phyloP scores from a whole-genome alignment of 768 basidiomycete genomes.

The Russula dissimulans region DNA sequence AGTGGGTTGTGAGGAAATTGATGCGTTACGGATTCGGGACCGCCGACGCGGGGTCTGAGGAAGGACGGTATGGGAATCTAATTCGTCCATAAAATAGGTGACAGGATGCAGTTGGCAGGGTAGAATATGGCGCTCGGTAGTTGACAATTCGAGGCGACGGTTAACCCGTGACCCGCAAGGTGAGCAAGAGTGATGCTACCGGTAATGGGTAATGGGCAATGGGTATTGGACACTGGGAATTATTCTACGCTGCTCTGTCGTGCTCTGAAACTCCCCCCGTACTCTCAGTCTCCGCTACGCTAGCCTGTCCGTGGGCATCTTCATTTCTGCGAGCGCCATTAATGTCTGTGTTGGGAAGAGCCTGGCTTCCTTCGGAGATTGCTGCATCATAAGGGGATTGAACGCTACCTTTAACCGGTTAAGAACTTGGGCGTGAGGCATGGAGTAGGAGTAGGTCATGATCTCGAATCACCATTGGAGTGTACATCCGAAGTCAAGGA shows the following conservation, averaged over 20 bases:
- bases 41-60: neutral
- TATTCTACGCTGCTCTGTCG: conserved; percentile 20
- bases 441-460: conserved; percentile 8
- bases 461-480: conserved; percentile 20
- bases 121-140: neutral
- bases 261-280: conserved; percentile 13
- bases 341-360: neutral
- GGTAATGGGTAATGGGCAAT: neutral
- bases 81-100: conserved; percentile 6
- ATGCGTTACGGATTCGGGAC: neutral
- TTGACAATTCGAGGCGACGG: neutral
- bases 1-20: conserved; percentile 5
- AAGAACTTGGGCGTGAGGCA: conserved; percentile 11
- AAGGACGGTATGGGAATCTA: neutral
- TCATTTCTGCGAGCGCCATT: neutral
- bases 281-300: conserved; percentile 12
- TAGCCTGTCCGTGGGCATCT: neutral
- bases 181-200: neutral
- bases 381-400: conserved; percentile 8
- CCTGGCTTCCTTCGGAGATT: neutral
- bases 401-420: conserved; percentile 14
- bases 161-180: neutral
- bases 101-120: neutral
- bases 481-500: conserved; percentile 5
- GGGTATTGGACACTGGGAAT: neutral